Evolutionary conservation across 495 filamentous ascomycete genomes (phyloP).

Genomic region (Trichocladium antarcticum): DNA sequence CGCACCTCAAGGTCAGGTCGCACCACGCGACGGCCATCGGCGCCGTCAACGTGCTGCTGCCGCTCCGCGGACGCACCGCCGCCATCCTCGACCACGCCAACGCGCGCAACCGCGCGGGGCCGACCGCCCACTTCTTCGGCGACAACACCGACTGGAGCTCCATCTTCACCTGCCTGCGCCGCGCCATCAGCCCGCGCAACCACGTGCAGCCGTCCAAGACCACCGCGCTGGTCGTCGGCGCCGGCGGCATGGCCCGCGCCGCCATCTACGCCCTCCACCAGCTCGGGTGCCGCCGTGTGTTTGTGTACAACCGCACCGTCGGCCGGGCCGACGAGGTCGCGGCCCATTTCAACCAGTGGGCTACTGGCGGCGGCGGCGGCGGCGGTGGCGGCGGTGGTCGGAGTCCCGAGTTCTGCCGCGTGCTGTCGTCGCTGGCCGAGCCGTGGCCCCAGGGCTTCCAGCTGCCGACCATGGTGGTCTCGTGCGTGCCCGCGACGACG

Average conservation of each 20-base stretch:
- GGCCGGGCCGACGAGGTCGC: slow-evolving; percentile 55
- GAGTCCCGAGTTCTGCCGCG: slow-evolving; percentile 41
- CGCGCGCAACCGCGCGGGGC: slow-evolving; percentile 54
- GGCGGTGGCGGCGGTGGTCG: slow-evolving; percentile 1
- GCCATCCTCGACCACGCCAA: slow-evolving; percentile 55
- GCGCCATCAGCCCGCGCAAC: slow-evolving; percentile 70
- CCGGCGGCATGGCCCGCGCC: slow-evolving; percentile 72
- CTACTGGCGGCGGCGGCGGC: slow-evolving; percentile 31
- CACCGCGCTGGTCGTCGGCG: slow-evolving; percentile 63
- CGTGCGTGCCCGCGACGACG: slow-evolving; percentile 61
- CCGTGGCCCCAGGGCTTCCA: slow-evolving; percentile 54
- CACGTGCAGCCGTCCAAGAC: slow-evolving; percentile 56
- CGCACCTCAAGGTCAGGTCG: slow-evolving; percentile 55
- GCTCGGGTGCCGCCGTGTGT: slow-evolving; percentile 68
- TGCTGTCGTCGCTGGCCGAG: slow-evolving; percentile 47
- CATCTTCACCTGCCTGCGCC: slow-evolving; percentile 53
- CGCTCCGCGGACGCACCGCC: slow-evolving; percentile 48
- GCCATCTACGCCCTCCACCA: slow-evolving; percentile 71
- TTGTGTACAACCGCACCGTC: slow-evolving; percentile 61
- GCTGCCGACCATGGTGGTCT: slow-evolving; percentile 64
- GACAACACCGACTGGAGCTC: slow-evolving; percentile 83
- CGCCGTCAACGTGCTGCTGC: slow-evolving; percentile 73
- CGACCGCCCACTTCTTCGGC: slow-evolving; percentile 58
- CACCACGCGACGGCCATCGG: slow-evolving; percentile 71
- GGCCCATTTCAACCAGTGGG: slow-evolving; percentile 54